phyloP scores from a whole-genome alignment of 495 filamentous ascomycete species.

The Penicillium dipodomyicola region DNA sequence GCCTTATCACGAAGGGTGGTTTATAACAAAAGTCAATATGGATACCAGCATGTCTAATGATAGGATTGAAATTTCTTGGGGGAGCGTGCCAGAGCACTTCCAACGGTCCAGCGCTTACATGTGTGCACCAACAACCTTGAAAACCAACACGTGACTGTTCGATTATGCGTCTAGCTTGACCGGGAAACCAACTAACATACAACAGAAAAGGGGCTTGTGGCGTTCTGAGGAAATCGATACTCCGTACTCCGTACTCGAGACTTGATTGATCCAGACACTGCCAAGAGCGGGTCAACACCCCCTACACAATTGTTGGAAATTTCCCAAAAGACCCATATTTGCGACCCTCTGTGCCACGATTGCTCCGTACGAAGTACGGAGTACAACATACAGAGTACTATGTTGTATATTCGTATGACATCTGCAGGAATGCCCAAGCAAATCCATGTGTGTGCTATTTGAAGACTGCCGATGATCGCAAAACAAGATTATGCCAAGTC shows the following conservation, averaged over 20 bases:
- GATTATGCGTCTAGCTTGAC: neutral
- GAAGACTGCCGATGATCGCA: neutral
- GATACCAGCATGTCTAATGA: neutral
- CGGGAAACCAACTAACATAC: neutral
- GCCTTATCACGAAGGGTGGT: neutral
- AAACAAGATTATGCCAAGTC: conserved; percentile 6
- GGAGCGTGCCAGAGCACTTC: neutral
- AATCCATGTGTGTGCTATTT: neutral
- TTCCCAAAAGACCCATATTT: conserved; percentile 1
- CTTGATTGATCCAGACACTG: conserved; percentile 1
- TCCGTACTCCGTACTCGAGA: neutral
- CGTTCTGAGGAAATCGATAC: neutral
- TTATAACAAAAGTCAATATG: neutral
- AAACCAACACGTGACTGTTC: conserved; percentile 6
- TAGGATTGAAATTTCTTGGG: neutral
- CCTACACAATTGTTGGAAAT: neutral
- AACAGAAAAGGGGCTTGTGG: conserved; percentile 4
- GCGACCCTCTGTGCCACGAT: neutral
- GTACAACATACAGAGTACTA: too few relatives aligned
- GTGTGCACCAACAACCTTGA: neutral
- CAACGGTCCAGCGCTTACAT: neutral
- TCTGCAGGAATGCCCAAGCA: conserved; percentile 5
- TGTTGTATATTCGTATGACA: neutral
- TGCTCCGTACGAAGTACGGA: too few relatives aligned
- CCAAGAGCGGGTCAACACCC: conserved; percentile 12